Evolutionary conservation across 805 yeast species (phyloP), one percentile per base, ranked within the genome.

Genomic region (Kodamaea sagamina): DNA sequence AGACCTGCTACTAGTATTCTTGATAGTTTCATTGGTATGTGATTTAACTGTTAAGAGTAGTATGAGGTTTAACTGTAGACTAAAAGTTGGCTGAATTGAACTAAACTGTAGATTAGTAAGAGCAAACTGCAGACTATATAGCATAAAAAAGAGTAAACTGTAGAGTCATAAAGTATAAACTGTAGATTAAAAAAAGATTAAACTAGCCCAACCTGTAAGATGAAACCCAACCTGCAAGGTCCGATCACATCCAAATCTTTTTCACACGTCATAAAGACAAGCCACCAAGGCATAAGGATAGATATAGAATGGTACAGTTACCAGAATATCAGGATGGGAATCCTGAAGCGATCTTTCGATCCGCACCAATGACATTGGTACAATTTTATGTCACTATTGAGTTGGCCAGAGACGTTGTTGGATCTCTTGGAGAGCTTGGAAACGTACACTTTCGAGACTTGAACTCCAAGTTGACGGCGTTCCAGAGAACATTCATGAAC

Each of bases 281-380:
- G 6, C 6, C 10, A 6, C 4, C 10, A 25, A 12, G 12, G 28
- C 12, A 25, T 25, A 25, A 28, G 16, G 16, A 6, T 15, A n/a
- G 13, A 28, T 28, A 12, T 12, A 29, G 17, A 17, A 29, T 29
- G 34, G 34, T 29, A 9, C 34, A 29, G 15, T 15, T 29, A 13
- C 19, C 11, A 6, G 26, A 32, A 6, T 6, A 27, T 6, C 29
- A 29, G 7, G 16, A 38, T 22, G 41, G 12, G 12, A 16, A 15
- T 13, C 34, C 34, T 4, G 75, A 71, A 57, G 72, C 72, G 18
- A 64, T 71, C 11, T 71, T 69, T 51, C 53, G 78, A 36, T 70
- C 76, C 18, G 77, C 78, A 7, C 75, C 77, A 7, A 74, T 74
- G 78, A 59, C 72, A 2, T 54, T 74, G 35, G 76, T 73, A 10